These are phyloP conservation scores for Domatiomyces catenatus DNA, from an alignment of 2,329 filamentous ascomycete species.

Conservation along the genomic window DNA sequence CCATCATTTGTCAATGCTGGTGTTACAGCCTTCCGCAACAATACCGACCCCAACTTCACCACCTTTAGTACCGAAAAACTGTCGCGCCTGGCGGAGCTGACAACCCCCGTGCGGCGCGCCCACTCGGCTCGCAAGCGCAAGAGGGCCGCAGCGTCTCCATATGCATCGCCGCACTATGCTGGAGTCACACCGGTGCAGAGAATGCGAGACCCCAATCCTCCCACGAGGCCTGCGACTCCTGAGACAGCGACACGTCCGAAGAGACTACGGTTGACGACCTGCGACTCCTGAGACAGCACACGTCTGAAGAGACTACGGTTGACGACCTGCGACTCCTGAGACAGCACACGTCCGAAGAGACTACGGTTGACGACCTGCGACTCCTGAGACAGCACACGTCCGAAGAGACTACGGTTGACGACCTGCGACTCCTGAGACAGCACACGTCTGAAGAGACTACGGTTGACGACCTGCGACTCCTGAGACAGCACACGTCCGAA, in stretches of 20 bases:
- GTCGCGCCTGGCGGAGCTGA: constrained; percentile 19
- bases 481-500: no score
- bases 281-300: constrained; percentile 11
- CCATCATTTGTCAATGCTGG: constrained; percentile 46
- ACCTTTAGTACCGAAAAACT: constrained; percentile 29
- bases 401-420: constrained; percentile 10
- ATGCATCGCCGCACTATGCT: constrained; percentile 16
- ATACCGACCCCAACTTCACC: constrained; percentile 31
- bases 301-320: constrained; percentile 11
- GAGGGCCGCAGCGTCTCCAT: constrained; percentile 13
- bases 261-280: constrained; percentile 11
- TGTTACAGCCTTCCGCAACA: constrained; percentile 61
- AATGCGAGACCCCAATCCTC: constrained; percentile 13
- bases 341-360: constrained; percentile 12
- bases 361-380: constrained; percentile 7
- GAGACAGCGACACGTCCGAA: constrained; percentile 12
- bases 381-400: constrained; percentile 11
- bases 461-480: constrained; percentile 8
- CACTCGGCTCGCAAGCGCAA: constrained; percentile 10
- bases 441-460: constrained; percentile 12
- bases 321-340: constrained; percentile 8
- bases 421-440: constrained; percentile 9
- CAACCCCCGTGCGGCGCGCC: constrained; percentile 11
- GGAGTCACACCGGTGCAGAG: constrained; percentile 17
- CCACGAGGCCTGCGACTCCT: constrained; percentile 5